phyloP scores from a whole-genome alignment of 192 early-diverging fungal genomes.

The Backusella tuberculispora region DNA sequence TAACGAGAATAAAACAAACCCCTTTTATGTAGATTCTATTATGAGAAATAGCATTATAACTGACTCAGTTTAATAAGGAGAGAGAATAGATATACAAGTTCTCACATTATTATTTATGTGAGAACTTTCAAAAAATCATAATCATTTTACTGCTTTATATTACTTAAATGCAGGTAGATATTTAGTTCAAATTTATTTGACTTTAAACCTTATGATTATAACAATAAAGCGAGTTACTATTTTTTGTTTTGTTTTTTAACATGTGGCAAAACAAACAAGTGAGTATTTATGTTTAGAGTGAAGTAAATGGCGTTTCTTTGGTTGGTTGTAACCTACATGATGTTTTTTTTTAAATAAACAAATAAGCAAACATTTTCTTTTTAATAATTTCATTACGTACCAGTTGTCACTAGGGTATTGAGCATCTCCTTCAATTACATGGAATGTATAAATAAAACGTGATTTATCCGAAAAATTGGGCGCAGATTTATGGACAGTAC shows the following conservation, averaged over 20 bases:
- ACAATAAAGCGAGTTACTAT: not conserved
- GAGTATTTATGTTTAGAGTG: conserved; percentile 6
- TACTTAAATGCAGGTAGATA: conserved; percentile 1
- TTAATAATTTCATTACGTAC: conserved; percentile 39
- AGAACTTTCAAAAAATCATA: no score
- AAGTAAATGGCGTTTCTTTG: conserved; percentile 16
- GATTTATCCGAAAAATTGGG: conserved; percentile 77
- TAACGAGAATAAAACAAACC: no score
- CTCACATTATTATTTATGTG: no score
- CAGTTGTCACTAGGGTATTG: conserved; percentile 83
- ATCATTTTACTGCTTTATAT: not conserved
- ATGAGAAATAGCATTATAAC: no score
- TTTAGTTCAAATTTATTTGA: conserved; percentile 3
- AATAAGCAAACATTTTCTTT: conserved; percentile 7
- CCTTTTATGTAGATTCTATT: no score
- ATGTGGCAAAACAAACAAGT: conserved; percentile 4
- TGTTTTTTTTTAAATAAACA: conserved; percentile 11
- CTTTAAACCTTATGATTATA: not conserved
- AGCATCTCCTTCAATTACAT: conserved; percentile 80
- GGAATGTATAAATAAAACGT: conserved; percentile 95
- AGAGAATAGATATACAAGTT: no score
- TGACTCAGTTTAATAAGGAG: no score
- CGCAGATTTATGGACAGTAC: conserved; percentile 81
- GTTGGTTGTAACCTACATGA: conserved; percentile 26
- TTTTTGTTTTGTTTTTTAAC: not conserved